Evolutionary conservation across 2,329 filamentous ascomycete genomes (phyloP), one percentile per base, ranked within the genome.

Genomic region (Xylariaceae sp.): DNA sequence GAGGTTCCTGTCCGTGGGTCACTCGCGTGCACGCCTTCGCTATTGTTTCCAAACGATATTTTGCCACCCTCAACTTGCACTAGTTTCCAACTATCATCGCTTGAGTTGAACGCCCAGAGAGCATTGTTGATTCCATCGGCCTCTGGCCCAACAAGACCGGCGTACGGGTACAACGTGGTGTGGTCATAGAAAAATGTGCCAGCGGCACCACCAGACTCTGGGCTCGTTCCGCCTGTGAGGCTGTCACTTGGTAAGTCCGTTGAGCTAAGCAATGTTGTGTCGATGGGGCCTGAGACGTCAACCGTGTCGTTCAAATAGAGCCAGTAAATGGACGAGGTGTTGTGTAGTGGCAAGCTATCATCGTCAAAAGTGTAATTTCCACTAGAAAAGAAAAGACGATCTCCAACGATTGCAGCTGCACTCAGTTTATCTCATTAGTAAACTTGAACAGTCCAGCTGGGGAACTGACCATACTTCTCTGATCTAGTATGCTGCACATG

Each of bases 401-500:
- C 40, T 17, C 57, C 60, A 11, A 64, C 57, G 24, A 64, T 61
- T 12, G 62, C 62, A 9, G 52, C 62, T 64, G 23, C n/a, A 31
- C 21, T 44, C 16, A 47, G 26, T 39, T 17, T 52, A 11, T 39
- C 17, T n/a, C n/a, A 21, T 50, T 47, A 31, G 34, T 49, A n/a
- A 31, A 60, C 48, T 60, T 48, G 28, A 61, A 31, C 50, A n/a
- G n/a, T n/a, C n/a, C n/a, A n/a, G n/a, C n/a, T n/a, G n/a, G n/a
- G n/a, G n/a, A n/a, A n/a, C n/a, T n/a, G n/a, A n/a, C n/a, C 60
- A 43, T 51, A 65, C 60, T 57, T 45, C 62, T 63, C 40, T 65
- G 60, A 39, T 65, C 52, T 28, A 55, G 12, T 14, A 65, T 56
- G 36, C 53, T 54, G 21, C 56, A 62, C 19, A 63, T 33, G 11